Conservation (phyloP, 2,329 filamentous ascomycete genomes). For the Diaporthe citriasiana region DNA sequence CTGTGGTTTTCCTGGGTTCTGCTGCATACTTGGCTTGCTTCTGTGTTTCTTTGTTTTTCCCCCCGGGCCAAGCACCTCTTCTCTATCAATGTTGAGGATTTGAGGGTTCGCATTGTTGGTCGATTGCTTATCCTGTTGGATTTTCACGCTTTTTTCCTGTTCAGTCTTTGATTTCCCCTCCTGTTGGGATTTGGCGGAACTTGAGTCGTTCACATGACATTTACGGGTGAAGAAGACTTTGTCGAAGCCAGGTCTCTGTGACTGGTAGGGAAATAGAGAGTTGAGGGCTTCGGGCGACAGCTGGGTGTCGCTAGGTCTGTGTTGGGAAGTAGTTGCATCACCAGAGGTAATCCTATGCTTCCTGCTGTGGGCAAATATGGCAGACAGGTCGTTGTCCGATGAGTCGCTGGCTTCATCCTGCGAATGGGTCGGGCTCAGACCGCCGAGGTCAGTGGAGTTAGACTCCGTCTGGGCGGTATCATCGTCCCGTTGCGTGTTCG, state of each 20-base stretch:
- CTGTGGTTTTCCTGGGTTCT: not conserved
- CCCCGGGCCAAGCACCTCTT: not conserved
- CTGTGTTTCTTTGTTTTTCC: constrained; percentile 1
- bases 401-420: not conserved
- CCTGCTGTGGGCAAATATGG: constrained; percentile 7
- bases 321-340: not conserved
- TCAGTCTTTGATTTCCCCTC: not conserved
- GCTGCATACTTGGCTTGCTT: too few relatives aligned
- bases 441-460: not conserved
- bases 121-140: not conserved
- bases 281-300: not conserved
- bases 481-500: not conserved
- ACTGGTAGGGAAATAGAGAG: not conserved
- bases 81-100: not conserved
- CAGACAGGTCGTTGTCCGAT: constrained; percentile 7
- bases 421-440: not conserved
- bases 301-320: too few relatives aligned
- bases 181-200: not conserved
- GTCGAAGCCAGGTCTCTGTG: not conserved
- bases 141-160: not conserved
- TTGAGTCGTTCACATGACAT: not conserved
- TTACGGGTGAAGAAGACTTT: constrained; percentile 1
- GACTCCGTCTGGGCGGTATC: constrained; percentile 1
- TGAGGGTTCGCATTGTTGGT: not conserved
- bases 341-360: constrained; percentile 7